A percentile compares a stretch with the other conserved stretches of the same genome.
phyloP scores from a whole-genome alignment of 495 filamentous ascomycete genomes.

The Stereocaulon alpinum region DNA sequence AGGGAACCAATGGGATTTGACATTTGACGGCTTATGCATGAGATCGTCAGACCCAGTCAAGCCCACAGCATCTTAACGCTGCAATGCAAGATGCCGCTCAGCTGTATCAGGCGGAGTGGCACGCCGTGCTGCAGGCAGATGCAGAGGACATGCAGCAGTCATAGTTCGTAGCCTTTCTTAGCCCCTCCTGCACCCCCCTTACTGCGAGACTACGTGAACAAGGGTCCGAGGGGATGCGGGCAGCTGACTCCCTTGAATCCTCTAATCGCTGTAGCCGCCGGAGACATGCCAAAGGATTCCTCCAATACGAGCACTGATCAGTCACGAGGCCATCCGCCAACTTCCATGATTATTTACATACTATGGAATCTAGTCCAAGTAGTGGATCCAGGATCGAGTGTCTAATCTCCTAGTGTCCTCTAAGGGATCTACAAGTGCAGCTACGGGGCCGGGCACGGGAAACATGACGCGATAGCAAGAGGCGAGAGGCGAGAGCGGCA shows the following conservation, averaged over 20 bases:
- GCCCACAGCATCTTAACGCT: constrained; percentile 12
- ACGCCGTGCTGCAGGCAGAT: constrained; percentile 12
- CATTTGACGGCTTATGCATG: not conserved
- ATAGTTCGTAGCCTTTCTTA: constrained; percentile 9
- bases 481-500: constrained; percentile 14
- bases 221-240: constrained; percentile 9
- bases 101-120: constrained; percentile 15
- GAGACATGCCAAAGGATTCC: not conserved
- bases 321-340: not conserved
- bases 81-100: constrained; percentile 22
- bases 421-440: constrained; percentile 10
- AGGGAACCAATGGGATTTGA: not conserved
- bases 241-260: constrained; percentile 16
- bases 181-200: constrained; percentile 8
- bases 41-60: constrained; percentile 11
- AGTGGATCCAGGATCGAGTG: not conserved
- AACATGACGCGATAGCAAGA: constrained; percentile 15
- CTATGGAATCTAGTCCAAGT: constrained; percentile 3
- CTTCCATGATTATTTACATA: not conserved
- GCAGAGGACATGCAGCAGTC: constrained; percentile 10
- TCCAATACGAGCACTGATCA: constrained; percentile 5
- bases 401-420: not conserved
- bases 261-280: constrained; percentile 21
- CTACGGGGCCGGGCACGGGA: constrained; percentile 13
- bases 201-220: not conserved